Percentiles rank a stretch among this genome's conserved stretches.
These are phyloP conservation scores for Coniella lustricola DNA, from an alignment of 2,329 filamentous ascomycete genomes.

Conservation along the genomic window DNA sequence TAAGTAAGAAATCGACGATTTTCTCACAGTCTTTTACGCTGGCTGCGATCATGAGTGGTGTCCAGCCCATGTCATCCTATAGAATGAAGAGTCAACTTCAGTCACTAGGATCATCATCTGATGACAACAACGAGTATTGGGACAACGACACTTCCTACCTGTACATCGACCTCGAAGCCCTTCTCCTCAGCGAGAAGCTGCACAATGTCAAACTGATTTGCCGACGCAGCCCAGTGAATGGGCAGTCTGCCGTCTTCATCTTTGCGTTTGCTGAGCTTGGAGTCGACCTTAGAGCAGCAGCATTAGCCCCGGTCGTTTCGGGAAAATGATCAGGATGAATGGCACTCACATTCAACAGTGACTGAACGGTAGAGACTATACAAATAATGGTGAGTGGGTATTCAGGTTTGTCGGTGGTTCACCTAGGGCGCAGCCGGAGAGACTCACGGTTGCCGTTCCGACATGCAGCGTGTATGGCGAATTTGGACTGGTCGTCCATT, in stretches of 20 bases:
- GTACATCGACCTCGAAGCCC: slow-evolving; percentile 75
- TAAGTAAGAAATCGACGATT: slow-evolving; percentile 60
- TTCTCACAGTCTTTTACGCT: slow-evolving; percentile 66
- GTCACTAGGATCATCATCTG: not conserved
- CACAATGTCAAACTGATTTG: slow-evolving; percentile 70
- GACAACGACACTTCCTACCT: slow-evolving; percentile 40
- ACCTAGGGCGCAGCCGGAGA: not conserved
- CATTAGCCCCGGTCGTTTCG: not conserved
- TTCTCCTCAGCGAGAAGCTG: slow-evolving; percentile 62
- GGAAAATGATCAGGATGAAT: not conserved
- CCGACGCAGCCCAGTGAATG: slow-evolving; percentile 89
- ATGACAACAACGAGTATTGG: not conserved
- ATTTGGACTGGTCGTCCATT: slow-evolving; percentile 49
- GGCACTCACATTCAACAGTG: slow-evolving; percentile 56
- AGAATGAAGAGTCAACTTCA: too few species aligned
- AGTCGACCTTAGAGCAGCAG: slow-evolving; percentile 55
- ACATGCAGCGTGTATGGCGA: slow-evolving; percentile 79
- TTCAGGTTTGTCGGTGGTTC: not conserved
- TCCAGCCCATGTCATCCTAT: slow-evolving; percentile 74
- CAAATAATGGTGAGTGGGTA: slow-evolving; percentile 4
- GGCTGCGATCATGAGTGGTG: slow-evolving; percentile 74
- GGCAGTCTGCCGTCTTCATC: slow-evolving; percentile 87
- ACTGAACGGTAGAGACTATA: slow-evolving; percentile 64
- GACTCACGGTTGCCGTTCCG: slow-evolving; percentile 73
- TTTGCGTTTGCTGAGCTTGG: slow-evolving; percentile 62